Evolutionary conservation across 805 yeast genomes (phyloP), one percentile per base, ranked within the genome.

Genomic region (Pichia occidentalis): DNA sequence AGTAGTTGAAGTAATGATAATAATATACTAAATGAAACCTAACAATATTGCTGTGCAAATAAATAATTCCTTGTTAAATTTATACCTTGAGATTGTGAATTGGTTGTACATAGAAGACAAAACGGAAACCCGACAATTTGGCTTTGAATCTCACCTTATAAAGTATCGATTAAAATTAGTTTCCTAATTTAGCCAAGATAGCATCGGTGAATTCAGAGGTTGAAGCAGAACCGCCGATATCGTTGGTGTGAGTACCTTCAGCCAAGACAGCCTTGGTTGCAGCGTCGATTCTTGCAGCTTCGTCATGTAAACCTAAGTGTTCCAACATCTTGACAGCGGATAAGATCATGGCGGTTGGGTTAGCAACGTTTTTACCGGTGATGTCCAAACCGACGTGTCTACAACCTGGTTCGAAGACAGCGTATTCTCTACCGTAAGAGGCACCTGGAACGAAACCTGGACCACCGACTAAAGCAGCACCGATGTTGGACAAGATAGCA

Each of bases 381-480:
- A 92, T 85, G 67, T 90, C 97, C 55, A 90, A 74, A 67, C 97
- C 97, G 57, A 88, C 97, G 72, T 88, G 97, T 76, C 98, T 85
- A 71, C 97, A 88, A 69, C 97, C 98, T 57, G 98, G 97, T 74
- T 90, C 98, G 66, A 92, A 90, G 46, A 90, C 94, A 40, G 97
- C 97, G 64, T 82, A 81, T 57, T 90, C 97, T 67, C 95, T 82
- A 67, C 98, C 98, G 52, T 85, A 88, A 74, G 87, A 86, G 58
- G 95, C 96, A 68, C 97, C 97, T 54, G 98, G 97, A 40, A 90
- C 95, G 56, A 90, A 73, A 67, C 97, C 97, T 62, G 97, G 97
- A 54, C 97, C 96, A 65, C 97, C 97, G 51, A 92, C 82, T 56
- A 72, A 74, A 49, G 92, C 98, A 52, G 97, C 95, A 71, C 97